Conservation (phyloP, 1,284 basidiomycete genomes). For the Apiotrichum veenhuisii region DNA sequence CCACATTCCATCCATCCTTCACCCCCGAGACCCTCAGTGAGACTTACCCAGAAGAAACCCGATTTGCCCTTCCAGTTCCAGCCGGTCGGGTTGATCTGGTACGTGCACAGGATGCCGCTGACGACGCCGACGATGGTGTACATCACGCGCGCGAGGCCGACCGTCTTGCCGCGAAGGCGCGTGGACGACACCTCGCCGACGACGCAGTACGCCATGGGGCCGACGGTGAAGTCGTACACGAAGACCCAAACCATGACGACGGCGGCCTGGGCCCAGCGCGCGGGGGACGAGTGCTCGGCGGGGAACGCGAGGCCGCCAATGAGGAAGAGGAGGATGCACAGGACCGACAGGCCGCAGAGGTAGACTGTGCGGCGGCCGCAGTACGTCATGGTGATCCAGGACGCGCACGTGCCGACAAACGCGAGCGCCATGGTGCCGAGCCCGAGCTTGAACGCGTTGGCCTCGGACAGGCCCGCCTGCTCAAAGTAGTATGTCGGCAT, state of each 20-base stretch:
- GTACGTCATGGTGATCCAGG: slow-evolving; percentile 25
- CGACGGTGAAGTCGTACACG: slow-evolving; percentile 22
- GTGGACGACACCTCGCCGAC: slow-evolving; percentile 50
- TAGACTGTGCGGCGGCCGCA: slow-evolving; percentile 52
- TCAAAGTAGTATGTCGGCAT: slow-evolving; percentile 29
- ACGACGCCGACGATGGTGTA: slow-evolving; percentile 47
- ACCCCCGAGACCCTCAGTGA: too few species aligned
- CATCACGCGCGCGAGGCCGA: slow-evolving; percentile 49
- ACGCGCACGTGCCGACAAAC: slow-evolving; percentile 26
- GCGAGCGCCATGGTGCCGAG: slow-evolving; percentile 9
- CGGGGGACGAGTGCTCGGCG: not conserved
- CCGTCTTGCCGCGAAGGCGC: slow-evolving; percentile 51
- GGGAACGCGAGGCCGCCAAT: slow-evolving; percentile 40
- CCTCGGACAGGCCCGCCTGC: slow-evolving; percentile 15
- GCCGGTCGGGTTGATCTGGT: slow-evolving; percentile 20
- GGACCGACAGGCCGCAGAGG: slow-evolving; percentile 46
- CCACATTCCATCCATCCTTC: too few species aligned
- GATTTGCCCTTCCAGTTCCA: slow-evolving; percentile 28
- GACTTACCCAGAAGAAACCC: slow-evolving; percentile 40
- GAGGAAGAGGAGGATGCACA: slow-evolving; percentile 47
- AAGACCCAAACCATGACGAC: slow-evolving; percentile 18
- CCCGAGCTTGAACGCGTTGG: slow-evolving; percentile 13
- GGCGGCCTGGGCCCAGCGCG: slow-evolving; percentile 8
- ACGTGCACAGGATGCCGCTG: slow-evolving; percentile 21
- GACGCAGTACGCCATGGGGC: slow-evolving; percentile 40